Evolutionary conservation across 2,329 filamentous ascomycete genomes (phyloP).

Genomic region (Pseudocercospora eumusae): DNA sequence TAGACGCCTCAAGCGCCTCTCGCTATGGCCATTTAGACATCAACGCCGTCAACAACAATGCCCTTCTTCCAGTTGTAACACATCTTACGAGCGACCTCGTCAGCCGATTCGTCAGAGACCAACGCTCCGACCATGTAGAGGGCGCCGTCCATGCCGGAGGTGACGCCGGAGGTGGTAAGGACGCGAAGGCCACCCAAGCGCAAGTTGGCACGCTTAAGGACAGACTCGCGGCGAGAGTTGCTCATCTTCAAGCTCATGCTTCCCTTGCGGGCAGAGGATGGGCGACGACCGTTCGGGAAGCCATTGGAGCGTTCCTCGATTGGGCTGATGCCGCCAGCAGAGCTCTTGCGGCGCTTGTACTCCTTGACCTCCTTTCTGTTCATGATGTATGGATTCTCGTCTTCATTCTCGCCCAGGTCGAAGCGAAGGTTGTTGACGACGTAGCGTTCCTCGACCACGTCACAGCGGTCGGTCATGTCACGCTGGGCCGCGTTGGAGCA

Average conservation of each 20-base stretch:
- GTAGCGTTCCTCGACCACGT: slow-evolving; percentile 81
- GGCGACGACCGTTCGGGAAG: slow-evolving; percentile 46
- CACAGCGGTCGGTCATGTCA: slow-evolving; percentile 73
- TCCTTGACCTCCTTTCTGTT: slow-evolving; percentile 63
- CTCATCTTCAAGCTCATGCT: slow-evolving; percentile 78
- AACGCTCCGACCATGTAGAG: slow-evolving; percentile 83
- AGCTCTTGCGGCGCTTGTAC: slow-evolving; percentile 44
- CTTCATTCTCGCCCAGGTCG: slow-evolving; percentile 73
- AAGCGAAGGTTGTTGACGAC: slow-evolving; percentile 91
- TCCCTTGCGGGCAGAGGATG: slow-evolving; percentile 64
- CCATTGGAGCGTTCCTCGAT: slow-evolving; percentile 35
- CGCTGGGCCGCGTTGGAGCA: slow-evolving; percentile 72
- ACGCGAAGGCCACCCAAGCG: slow-evolving; percentile 69
- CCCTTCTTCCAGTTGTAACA: slow-evolving; percentile 87
- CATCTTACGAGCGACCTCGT: slow-evolving; percentile 72
- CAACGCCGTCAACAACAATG: slow-evolving; percentile 78
- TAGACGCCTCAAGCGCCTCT: slow-evolving; percentile 7
- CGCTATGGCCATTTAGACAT: slow-evolving; percentile 61
- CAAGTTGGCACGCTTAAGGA: slow-evolving; percentile 74
- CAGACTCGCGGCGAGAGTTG: slow-evolving; percentile 74
- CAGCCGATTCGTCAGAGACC: slow-evolving; percentile 73
- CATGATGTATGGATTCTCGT: slow-evolving; percentile 81
- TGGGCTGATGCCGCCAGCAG: slow-evolving; percentile 38
- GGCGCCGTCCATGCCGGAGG: slow-evolving; percentile 77
- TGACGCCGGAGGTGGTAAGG: slow-evolving; percentile 77